These are phyloP conservation scores for Pythium plurisporium DNA, from an alignment of 352 stramenopile genomes.

Conservation along the genomic window DNA sequence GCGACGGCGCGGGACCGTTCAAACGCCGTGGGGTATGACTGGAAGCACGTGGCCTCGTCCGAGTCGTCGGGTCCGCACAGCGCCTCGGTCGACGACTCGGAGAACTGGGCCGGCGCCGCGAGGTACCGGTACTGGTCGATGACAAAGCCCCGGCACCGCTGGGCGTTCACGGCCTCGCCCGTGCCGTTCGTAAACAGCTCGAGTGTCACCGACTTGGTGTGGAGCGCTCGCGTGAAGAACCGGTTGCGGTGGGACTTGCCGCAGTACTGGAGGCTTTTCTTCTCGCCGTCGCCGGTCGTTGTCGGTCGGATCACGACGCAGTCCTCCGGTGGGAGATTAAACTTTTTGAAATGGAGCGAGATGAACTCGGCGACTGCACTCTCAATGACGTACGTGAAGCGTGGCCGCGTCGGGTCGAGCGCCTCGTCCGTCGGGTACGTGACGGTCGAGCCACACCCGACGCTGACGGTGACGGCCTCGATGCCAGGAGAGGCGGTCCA, in stretches of 20 bases:
- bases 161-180: too few species aligned
- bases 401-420: conserved; percentile 15
- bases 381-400: conserved; percentile 37
- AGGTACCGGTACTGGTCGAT: conserved; percentile 52
- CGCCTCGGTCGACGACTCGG: conserved; percentile 24
- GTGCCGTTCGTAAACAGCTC: conserved; percentile 41
- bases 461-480: conserved; percentile 1
- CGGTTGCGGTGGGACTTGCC: conserved; percentile 5
- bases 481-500: conserved; percentile 1
- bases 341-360: conserved; percentile 55
- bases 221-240: conserved; percentile 44
- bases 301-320: conserved; percentile 43
- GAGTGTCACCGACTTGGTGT: conserved; percentile 35
- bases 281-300: conserved; percentile 24
- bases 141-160: conserved; percentile 48
- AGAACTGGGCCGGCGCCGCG: conserved; percentile 13
- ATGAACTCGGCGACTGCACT: conserved; percentile 52
- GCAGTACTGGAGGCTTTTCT: conserved; percentile 35
- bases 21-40: conserved; percentile 12
- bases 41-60: conserved; percentile 55
- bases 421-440: not conserved
- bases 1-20: conserved; percentile 37
- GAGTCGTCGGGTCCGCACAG: conserved; percentile 63
- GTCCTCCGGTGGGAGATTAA: conserved; percentile 54
- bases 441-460: conserved; percentile 2